A percentile compares a stretch with the other conserved stretches of the same genome.
Conservation (phyloP, 257 asterid species). For the Agastache rugosa region DNA sequence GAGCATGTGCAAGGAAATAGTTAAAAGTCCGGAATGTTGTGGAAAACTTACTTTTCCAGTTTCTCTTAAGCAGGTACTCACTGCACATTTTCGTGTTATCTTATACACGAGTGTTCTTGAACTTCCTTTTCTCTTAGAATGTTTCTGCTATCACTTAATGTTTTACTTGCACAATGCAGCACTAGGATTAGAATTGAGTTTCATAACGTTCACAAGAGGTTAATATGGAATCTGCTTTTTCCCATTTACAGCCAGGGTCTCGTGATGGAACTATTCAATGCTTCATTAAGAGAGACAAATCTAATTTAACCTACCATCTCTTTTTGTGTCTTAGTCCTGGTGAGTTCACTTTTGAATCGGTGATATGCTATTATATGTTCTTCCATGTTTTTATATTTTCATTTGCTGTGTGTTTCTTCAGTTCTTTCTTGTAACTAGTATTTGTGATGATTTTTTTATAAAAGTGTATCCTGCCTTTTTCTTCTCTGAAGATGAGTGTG, state of each 20-base stretch:
- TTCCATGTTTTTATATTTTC: not conserved
- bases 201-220: slow-evolving; percentile 5
- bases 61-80: slow-evolving; percentile 61
- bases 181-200: slow-evolving; percentile 11
- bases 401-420: not conserved
- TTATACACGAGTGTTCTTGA: not conserved
- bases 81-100: not conserved
- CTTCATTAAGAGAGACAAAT: slow-evolving; percentile 72
- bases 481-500: not conserved
- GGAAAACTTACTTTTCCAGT: slow-evolving; percentile 67
- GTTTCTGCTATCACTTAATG: slow-evolving; percentile 7
- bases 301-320: slow-evolving; percentile 62
- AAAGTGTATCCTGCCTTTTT: not conserved
- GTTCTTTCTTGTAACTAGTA: not conserved
- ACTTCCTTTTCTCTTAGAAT: not conserved
- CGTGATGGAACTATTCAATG: slow-evolving; percentile 75
- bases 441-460: not conserved
- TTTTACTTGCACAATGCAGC: not conserved
- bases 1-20: slow-evolving; percentile 62
- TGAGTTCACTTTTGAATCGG: slow-evolving; percentile 34
- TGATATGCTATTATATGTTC: not conserved
- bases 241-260: slow-evolving; percentile 55
- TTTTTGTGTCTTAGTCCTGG: slow-evolving; percentile 70
- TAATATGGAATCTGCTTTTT: slow-evolving; percentile 16
- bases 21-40: slow-evolving; percentile 50